phyloP scores from a whole-genome alignment of 2,329 filamentous ascomycete genomes.

The Talaromyces marneffei region DNA sequence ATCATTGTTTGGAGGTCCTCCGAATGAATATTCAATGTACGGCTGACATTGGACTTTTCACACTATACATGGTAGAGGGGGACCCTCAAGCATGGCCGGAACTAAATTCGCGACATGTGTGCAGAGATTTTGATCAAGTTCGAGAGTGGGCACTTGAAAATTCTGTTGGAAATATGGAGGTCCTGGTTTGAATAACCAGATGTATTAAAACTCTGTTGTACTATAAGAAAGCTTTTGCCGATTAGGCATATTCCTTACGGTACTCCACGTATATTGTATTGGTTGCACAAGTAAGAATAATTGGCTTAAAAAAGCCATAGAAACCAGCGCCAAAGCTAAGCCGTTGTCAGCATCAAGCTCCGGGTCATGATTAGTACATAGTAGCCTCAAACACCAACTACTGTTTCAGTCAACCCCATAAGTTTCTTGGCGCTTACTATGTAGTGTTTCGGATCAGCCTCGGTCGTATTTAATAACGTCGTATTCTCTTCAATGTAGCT shows the following conservation, averaged over 20 bases:
- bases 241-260: no score
- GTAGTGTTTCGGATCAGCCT: not conserved
- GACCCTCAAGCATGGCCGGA: constrained; percentile 9
- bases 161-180: constrained; percentile 11
- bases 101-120: constrained; percentile 9
- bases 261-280: not conserved
- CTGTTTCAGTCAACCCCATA: not conserved
- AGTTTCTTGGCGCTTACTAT: not conserved
- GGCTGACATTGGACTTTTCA: constrained; percentile 8
- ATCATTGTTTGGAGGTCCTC: constrained; percentile 8
- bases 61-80: constrained; percentile 10
- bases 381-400: not conserved
- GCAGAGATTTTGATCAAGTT: constrained; percentile 6
- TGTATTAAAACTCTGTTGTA: not conserved
- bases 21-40: constrained; percentile 7
- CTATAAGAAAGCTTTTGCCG: not conserved
- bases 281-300: not conserved
- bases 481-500: not conserved
- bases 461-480: not conserved
- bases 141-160: constrained; percentile 6
- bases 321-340: not conserved
- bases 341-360: not conserved
- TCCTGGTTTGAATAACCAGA: not conserved
- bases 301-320: no score
- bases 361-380: no score